Evolutionary conservation across 768 basidiomycete species (phyloP).

Genomic region (Boletus pseudo-olivaceus): DNA sequence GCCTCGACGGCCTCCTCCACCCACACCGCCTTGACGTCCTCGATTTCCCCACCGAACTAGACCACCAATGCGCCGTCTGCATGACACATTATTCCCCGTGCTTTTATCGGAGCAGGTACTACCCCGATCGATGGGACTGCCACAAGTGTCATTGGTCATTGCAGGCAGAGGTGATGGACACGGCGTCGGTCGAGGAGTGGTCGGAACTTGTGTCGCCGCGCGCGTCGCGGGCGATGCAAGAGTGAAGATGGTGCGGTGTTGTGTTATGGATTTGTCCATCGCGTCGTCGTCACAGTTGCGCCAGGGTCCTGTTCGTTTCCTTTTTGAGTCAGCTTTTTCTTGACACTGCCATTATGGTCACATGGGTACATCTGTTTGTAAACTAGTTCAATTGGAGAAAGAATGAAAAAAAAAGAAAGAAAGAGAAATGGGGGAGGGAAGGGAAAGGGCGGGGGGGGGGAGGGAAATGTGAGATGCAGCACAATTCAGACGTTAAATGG

Average conservation of each 20-base stretch:
- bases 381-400: conserved; percentile 15
- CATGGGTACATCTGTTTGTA: conserved; percentile 29
- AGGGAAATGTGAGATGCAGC: conserved; percentile 14
- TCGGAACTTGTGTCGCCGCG: conserved; percentile 11
- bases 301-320: background rate
- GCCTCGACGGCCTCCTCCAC: conserved; percentile 72
- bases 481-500: conserved; percentile 15
- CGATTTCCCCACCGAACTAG: conserved; percentile 17
- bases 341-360: conserved; percentile 18
- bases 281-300: no score
- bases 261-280: background rate
- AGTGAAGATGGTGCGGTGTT: conserved; percentile 2
- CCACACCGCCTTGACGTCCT: conserved; percentile 35
- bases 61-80: conserved; percentile 55
- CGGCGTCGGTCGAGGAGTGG: conserved; percentile 11
- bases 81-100: conserved; percentile 69
- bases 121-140: conserved; percentile 34
- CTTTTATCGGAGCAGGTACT: conserved; percentile 51
- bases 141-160: conserved; percentile 42
- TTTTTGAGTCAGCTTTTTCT: background rate
- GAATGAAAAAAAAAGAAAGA: background rate
- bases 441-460: background rate
- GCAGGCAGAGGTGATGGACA: background rate
- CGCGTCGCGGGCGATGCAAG: conserved; percentile 14
- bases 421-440: background rate